Conservation (phyloP, 2,329 filamentous ascomycete species). For the Aaosphaeria arxii region DNA sequence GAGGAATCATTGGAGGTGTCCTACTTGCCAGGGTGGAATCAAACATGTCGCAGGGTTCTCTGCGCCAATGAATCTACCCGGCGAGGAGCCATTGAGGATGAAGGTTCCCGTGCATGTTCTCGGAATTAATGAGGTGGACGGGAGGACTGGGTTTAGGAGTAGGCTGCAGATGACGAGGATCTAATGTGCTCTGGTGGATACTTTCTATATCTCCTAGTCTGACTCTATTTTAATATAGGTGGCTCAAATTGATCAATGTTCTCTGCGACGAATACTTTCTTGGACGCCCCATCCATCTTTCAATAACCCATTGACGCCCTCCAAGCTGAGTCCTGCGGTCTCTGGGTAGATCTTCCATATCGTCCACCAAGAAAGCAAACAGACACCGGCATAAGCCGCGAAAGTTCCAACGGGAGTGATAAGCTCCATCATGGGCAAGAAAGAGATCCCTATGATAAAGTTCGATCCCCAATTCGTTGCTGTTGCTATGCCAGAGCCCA, state of each 20-base stretch:
- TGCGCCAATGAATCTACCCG: conserved; percentile 5
- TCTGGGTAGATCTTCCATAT: conserved; percentile 81
- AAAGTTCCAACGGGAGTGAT: conserved; percentile 77
- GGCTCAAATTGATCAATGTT: too few species aligned
- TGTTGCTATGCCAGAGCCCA: conserved; percentile 71
- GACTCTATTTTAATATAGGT: too few species aligned
- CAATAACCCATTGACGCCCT: conserved; percentile 73
- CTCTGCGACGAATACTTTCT: conserved; percentile 14
- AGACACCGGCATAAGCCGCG: conserved; percentile 72
- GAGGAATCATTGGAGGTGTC: not conserved
- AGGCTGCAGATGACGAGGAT: conserved; percentile 1
- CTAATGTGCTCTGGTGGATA: too few species aligned
- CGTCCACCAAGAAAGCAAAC: conserved; percentile 62
- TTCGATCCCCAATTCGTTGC: conserved; percentile 88
- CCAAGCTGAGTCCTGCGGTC: conserved; percentile 75
- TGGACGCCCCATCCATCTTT: conserved; percentile 68
- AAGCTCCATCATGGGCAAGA: conserved; percentile 79
- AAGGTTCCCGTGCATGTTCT: conserved; percentile 5
- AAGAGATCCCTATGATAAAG: conserved; percentile 80
- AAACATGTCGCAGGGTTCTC: conserved; percentile 4
- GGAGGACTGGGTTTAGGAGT: conserved; percentile 2
- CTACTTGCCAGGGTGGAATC: not conserved
- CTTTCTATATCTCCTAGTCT: too few species aligned
- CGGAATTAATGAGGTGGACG: conserved; percentile 1
- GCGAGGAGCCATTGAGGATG: conserved; percentile 3